Conservation (phyloP, 345 rosid species). For the Lepidium africanum region DNA sequence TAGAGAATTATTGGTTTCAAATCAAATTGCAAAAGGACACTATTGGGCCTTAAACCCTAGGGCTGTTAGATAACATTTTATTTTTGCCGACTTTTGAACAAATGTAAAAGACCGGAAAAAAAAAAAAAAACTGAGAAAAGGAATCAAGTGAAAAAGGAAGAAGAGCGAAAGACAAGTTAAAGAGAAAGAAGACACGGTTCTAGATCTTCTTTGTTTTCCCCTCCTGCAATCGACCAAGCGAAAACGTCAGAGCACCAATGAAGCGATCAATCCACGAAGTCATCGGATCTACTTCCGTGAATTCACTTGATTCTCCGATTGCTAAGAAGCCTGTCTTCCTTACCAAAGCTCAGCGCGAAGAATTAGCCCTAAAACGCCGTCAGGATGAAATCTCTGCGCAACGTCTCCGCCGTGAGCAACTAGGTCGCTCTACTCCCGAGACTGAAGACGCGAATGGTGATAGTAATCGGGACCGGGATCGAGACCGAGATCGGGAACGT, state of each 20-base stretch:
- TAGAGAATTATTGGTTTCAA: not conserved
- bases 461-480: slow-evolving; percentile 17
- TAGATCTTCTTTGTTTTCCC: slow-evolving; percentile 32
- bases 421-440: slow-evolving; percentile 11
- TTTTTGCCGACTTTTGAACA: not conserved
- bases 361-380: slow-evolving; percentile 82
- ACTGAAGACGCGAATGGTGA: slow-evolving; percentile 12
- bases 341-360: slow-evolving; percentile 55
- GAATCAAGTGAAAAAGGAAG: not conserved
- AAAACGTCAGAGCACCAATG: slow-evolving; percentile 22
- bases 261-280: slow-evolving; percentile 34
- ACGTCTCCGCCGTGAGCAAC: slow-evolving; percentile 34
- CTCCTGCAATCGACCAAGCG: slow-evolving; percentile 59
- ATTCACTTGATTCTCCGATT: slow-evolving; percentile 10
- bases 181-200: not conserved
- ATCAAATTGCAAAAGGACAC: not conserved
- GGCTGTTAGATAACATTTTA: not conserved
- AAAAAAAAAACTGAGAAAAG: too few species aligned
- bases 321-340: slow-evolving; percentile 48
- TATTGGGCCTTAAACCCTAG: not conserved
- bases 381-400: slow-evolving; percentile 49
- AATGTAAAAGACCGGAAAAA: not conserved
- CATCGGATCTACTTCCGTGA: slow-evolving; percentile 14
- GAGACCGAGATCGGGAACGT: slow-evolving; percentile 6
- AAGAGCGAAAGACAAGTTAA: not conserved